Conservation (phyloP, 495 filamentous ascomycete species). For the Tuber brumale region DNA sequence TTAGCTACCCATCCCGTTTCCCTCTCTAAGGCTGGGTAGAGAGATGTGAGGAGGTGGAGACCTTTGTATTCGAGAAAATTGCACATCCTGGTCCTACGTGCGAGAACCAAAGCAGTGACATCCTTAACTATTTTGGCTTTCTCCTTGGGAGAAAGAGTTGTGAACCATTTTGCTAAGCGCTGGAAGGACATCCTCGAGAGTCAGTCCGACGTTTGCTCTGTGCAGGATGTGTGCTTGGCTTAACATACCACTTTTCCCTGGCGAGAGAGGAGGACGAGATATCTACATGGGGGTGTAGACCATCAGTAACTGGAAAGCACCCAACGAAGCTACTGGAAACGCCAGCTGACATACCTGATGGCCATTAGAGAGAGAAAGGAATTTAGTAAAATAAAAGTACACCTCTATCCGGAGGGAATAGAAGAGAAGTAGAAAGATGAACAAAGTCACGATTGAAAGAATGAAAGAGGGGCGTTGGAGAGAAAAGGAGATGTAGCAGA, state of each 20-base stretch:
- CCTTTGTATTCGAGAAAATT: conserved; percentile 99
- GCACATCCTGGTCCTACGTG: conserved; percentile 95
- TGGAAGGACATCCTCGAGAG: conserved; percentile 42
- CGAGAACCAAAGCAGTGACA: conserved; percentile 94
- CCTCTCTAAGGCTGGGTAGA: background rate
- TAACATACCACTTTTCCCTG: conserved; percentile 96
- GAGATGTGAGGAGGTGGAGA: conserved; percentile 34
- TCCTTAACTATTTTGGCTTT: conserved; percentile 99
- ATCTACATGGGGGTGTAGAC: conserved; percentile 52
- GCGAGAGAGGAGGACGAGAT: conserved; percentile 91
- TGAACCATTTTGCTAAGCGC: conserved; percentile 99
- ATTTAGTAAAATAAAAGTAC: background rate
- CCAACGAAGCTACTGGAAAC: background rate
- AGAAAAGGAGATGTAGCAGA: background rate
- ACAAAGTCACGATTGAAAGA: background rate
- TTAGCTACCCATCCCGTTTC: background rate
- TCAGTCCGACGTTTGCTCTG: background rate
- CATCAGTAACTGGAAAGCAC: background rate
- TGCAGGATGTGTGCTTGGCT: background rate
- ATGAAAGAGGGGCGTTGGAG: background rate
- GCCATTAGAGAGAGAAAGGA: conserved; percentile 14
- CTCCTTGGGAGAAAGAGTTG: conserved; percentile 93
- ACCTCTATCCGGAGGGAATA: background rate
- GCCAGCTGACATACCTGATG: conserved; percentile 24
- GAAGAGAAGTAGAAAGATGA: background rate